phyloP scores from a whole-genome alignment of 257 asterid species.

The Ballota nigra region DNA sequence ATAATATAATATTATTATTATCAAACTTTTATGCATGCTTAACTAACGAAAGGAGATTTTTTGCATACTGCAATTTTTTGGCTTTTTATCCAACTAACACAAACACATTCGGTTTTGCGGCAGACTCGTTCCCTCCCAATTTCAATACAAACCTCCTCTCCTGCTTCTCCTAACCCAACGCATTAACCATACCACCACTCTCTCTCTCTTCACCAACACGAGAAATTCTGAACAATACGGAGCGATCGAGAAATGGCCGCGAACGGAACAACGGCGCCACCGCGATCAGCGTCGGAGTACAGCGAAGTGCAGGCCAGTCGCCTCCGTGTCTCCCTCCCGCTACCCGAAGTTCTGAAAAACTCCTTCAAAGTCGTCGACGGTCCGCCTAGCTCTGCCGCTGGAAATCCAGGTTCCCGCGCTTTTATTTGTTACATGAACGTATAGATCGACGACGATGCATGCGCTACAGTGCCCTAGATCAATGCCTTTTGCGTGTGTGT shows the following conservation, averaged over 20 bases:
- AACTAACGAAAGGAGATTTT: not conserved
- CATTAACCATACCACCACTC: not conserved
- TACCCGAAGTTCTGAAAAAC: slow-evolving; percentile 58
- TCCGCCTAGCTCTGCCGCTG: slow-evolving; percentile 72
- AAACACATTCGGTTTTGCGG: not conserved
- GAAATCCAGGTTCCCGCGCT: slow-evolving; percentile 60
- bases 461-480: not conserved
- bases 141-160: not conserved
- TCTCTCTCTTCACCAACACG: not conserved
- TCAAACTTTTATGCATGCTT: no score
- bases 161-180: no score
- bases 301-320: slow-evolving; percentile 75
- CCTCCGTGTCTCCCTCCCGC: slow-evolving; percentile 57
- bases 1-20: no score
- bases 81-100: no score
- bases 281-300: slow-evolving; percentile 49
- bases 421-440: not conserved
- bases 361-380: slow-evolving; percentile 69
- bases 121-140: slow-evolving; percentile 6
- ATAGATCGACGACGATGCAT: slow-evolving; percentile 7
- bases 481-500: not conserved
- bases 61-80: no score
- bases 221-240: not conserved
- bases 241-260: slow-evolving; percentile 20
- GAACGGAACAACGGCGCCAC: slow-evolving; percentile 34